Evolutionary conservation across 2,329 filamentous ascomycete genomes (phyloP).

Genomic region (Paradendryphiella salina): DNA sequence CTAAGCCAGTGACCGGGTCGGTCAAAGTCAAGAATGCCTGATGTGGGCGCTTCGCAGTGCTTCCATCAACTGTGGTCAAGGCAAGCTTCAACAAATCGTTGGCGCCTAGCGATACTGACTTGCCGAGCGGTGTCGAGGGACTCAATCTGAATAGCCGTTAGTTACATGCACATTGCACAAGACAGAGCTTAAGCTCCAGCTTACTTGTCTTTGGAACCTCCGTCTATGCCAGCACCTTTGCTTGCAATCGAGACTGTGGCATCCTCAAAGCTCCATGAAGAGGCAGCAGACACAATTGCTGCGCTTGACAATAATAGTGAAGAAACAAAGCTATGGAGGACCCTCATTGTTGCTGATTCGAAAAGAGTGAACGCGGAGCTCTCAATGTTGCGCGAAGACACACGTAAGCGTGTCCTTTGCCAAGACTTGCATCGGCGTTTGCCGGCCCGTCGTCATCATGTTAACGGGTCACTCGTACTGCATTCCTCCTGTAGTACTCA

Average conservation of each 20-base stretch:
- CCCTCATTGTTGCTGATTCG: slow-evolving; percentile 46
- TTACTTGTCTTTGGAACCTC: slow-evolving; percentile 67
- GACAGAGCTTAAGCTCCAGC: slow-evolving; percentile 28
- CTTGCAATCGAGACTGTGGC: slow-evolving; percentile 66
- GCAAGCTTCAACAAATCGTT: slow-evolving; percentile 78
- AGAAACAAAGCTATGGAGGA: slow-evolving; percentile 49
- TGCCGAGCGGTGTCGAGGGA: slow-evolving; percentile 61
- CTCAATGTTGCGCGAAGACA: slow-evolving; percentile 19
- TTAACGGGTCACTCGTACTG: neutral
- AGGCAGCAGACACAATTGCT: slow-evolving; percentile 53
- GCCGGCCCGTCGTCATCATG: slow-evolving; percentile 9
- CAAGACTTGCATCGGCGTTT: slow-evolving; percentile 17
- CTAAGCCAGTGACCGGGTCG: slow-evolving; percentile 74
- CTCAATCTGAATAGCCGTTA: slow-evolving; percentile 43
- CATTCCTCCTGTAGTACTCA: too few species aligned
- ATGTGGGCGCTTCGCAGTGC: slow-evolving; percentile 81
- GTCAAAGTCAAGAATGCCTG: slow-evolving; percentile 88
- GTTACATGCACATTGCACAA: neutral
- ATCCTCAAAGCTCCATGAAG: slow-evolving; percentile 74
- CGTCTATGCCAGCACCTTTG: slow-evolving; percentile 60
- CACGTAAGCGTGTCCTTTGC: slow-evolving; percentile 27
- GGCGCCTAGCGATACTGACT: slow-evolving; percentile 65
- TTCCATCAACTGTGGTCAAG: slow-evolving; percentile 78
- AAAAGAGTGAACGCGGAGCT: slow-evolving; percentile 35
- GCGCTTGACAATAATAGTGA: slow-evolving; percentile 49